phyloP scores from a whole-genome alignment of 2,329 filamentous ascomycete species.

The Thermothelomyces thermophilus region DNA sequence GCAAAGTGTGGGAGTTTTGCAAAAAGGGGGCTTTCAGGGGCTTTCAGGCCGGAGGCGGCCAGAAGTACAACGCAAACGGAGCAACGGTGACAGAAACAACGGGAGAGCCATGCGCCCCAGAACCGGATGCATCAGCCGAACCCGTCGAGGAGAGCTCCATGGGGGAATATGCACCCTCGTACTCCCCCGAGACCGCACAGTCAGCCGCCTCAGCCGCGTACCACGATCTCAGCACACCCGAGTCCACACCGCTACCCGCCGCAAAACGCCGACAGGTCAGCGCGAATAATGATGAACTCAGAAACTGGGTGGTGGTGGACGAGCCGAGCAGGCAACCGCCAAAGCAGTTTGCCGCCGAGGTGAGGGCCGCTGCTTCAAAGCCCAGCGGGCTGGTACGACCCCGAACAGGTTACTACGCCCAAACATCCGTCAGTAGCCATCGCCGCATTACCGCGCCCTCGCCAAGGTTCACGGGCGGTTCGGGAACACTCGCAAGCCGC shows the following conservation, averaged over 20 bases:
- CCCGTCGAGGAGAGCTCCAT: constrained; percentile 13
- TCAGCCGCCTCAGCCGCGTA: constrained; percentile 28
- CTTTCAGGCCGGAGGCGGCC: constrained; percentile 80
- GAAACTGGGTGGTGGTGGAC: constrained; percentile 66
- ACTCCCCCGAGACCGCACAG: constrained; percentile 26
- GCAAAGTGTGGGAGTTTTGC: constrained; percentile 83
- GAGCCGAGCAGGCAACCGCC: constrained; percentile 29
- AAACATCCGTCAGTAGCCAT: constrained; percentile 22
- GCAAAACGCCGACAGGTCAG: constrained; percentile 51
- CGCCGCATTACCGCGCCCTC: constrained; percentile 42
- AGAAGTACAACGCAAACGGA: constrained; percentile 54
- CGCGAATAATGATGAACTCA: constrained; percentile 48
- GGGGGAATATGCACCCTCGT: constrained; percentile 14
- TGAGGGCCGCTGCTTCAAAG: constrained; percentile 15
- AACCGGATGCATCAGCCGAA: constrained; percentile 28
- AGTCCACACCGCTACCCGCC: constrained; percentile 40
- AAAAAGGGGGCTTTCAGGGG: constrained; percentile 66
- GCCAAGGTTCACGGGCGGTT: constrained; percentile 31
- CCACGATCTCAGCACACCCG: constrained; percentile 30
- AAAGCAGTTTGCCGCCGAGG: constrained; percentile 23
- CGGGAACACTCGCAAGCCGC: constrained; percentile 11
- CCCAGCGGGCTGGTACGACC: constrained; percentile 12
- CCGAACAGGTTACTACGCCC: constrained; percentile 17
- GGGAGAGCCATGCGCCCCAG: constrained; percentile 25
- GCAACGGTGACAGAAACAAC: constrained; percentile 22